Percentiles rank a stretch among this genome's conserved stretches.
phyloP scores from a whole-genome alignment of 2,329 filamentous ascomycete species.

The Claviceps cyperi region DNA sequence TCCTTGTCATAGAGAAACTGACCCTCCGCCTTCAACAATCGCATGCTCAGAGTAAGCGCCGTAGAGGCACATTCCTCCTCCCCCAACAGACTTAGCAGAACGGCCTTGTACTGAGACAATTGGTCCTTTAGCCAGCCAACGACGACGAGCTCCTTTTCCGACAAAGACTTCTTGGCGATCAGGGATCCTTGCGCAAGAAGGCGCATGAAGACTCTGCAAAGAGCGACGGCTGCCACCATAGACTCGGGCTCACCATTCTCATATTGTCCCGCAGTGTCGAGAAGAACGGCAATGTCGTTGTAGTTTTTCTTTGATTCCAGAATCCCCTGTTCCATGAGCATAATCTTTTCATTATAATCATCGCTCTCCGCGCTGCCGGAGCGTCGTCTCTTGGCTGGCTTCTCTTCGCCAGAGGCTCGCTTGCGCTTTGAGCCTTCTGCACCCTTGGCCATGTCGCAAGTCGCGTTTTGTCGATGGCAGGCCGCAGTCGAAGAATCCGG shows the following conservation, averaged over 20 bases:
- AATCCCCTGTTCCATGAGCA: slow-evolving; percentile 66
- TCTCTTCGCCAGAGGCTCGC: slow-evolving; percentile 26
- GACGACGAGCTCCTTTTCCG: slow-evolving; percentile 61
- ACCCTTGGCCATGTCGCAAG: slow-evolving; percentile 14
- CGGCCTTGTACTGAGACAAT: slow-evolving; percentile 53
- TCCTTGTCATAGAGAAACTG: slow-evolving; percentile 44
- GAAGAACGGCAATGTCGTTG: slow-evolving; percentile 70
- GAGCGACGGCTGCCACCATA: slow-evolving; percentile 58
- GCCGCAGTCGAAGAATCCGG: not conserved
- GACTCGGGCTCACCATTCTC: slow-evolving; percentile 36
- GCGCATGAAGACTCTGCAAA: slow-evolving; percentile 76
- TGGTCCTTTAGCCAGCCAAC: slow-evolving; percentile 65
- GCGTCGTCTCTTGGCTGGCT: slow-evolving; percentile 36
- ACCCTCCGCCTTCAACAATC: slow-evolving; percentile 66
- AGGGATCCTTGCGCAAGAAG: slow-evolving; percentile 63
- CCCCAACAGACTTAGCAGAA: slow-evolving; percentile 46
- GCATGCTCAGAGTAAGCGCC: slow-evolving; percentile 68
- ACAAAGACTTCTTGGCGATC: slow-evolving; percentile 46
- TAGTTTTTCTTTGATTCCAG: slow-evolving; percentile 78
- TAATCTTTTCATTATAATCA: slow-evolving; percentile 49
- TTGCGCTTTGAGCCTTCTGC: slow-evolving; percentile 33
- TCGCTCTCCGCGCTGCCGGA: slow-evolving; percentile 31
- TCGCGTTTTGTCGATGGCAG: not conserved
- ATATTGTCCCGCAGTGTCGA: slow-evolving; percentile 38
- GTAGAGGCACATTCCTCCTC: slow-evolving; percentile 52